Evolutionary conservation across 495 filamentous ascomycete species (phyloP).

Genomic region (Tuber calosporum): DNA sequence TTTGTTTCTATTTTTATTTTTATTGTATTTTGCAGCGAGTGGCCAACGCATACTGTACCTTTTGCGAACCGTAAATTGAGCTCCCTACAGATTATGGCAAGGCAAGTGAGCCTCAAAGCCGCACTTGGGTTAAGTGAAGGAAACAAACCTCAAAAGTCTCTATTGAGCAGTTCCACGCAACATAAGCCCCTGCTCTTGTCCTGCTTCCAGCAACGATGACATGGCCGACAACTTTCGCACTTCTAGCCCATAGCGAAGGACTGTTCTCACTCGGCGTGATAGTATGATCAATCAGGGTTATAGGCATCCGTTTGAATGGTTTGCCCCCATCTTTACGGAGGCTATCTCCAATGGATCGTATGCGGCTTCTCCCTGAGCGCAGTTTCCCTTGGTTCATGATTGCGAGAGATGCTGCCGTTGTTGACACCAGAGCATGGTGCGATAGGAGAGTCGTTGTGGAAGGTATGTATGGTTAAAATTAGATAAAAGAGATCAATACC

Average conservation of each 20-base stretch:
- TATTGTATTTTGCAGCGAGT: constrained; percentile 47
- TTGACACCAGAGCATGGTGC: constrained; percentile 20
- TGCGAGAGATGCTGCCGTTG: constrained; percentile 20
- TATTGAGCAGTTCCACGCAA: constrained; percentile 66
- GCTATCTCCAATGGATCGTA: constrained; percentile 7
- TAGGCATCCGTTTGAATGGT: constrained; percentile 44
- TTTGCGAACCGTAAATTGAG: constrained; percentile 37
- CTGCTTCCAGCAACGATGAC: constrained; percentile 56
- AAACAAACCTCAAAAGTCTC: constrained; percentile 61
- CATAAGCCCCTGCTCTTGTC: constrained; percentile 61
- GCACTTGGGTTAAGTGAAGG: constrained; percentile 7
- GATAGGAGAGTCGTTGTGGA: constrained; percentile 19
- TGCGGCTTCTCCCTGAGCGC: constrained; percentile 15
- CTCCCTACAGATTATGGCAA: constrained; percentile 28
- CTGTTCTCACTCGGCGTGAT: constrained; percentile 56
- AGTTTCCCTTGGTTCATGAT: constrained; percentile 22
- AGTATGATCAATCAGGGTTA: constrained; percentile 65
- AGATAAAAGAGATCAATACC: neutral
- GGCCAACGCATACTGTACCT: constrained; percentile 18
- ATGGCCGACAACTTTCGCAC: constrained; percentile 60
- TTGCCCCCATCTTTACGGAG: constrained; percentile 14
- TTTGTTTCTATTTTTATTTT: constrained; percentile 52
- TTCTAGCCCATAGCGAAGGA: constrained; percentile 60
- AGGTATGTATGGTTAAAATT: neutral
- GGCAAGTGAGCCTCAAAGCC: constrained; percentile 24